Evolutionary conservation across 306 rosid species (phyloP), one percentile per base, ranked within the genome.

Genomic region (Prunus fruticosa): DNA sequence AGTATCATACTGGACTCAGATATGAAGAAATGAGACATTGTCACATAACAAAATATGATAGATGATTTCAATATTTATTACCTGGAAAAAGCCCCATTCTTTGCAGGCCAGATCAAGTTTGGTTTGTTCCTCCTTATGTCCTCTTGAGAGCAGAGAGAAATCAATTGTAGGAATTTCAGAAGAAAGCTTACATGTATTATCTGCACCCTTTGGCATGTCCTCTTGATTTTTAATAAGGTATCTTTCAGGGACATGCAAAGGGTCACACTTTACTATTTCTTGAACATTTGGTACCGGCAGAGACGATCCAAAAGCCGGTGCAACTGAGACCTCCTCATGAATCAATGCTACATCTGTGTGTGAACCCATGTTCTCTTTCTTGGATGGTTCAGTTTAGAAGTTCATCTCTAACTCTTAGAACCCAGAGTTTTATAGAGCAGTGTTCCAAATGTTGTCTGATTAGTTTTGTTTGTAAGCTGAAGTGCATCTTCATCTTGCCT

Each of bases 61-160:
- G 43, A 1, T 38, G 9, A 38, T 38, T 38, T 7, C 43, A 38
- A 38, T 7, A 6, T 38, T 38, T 6, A 15, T 13, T 77, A 78
- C 88, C 81, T 45, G 81, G 41, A 81, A 81, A 62, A 85, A 85
- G 5, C 82, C 85, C 88, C 79, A 85, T 11, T 81, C 77, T 45
- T 74, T 71, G 81, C 83, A 81, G 6, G 81, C 75, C 76, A 58
- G n/a, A 12, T 70, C 73, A 2, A 74, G 80, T 70, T 74, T 84
- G 58, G 43, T 11, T 2, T 76, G 80, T 58, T 71, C 75, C 41
- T 76, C 54, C 79, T 45, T 13, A 30, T 78, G 63, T 64, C 79
- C 78, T 9, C 28, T 45, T 14, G 27, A 72, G 18, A 75, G 68
- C 81, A 78, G 66, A 6, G 79, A 78, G n/a, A 78, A 67, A 79